These are phyloP conservation scores for Aristolochia fimbriata DNA, from an alignment of 164 flowering plant species.

Conservation along the genomic window DNA sequence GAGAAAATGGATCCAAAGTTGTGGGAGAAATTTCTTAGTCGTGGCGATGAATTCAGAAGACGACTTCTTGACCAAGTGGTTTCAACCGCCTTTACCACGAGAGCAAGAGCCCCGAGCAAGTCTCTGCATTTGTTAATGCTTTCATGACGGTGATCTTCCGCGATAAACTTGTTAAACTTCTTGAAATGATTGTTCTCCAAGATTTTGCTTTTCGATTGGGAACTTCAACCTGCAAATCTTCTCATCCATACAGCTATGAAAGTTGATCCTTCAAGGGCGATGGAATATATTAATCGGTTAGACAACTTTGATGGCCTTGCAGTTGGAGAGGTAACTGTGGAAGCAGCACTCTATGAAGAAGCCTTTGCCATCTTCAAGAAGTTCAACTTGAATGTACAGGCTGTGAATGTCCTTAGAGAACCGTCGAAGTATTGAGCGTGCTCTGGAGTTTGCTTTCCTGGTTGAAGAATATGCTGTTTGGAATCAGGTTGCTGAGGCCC, in stretches of 20 bases:
- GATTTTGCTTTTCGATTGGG: constrained; percentile 99
- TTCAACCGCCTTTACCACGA: constrained; percentile 98
- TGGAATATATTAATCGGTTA: too few species aligned
- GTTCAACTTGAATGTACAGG: constrained; percentile 95
- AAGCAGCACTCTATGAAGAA: constrained; percentile 90
- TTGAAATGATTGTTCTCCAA: constrained; percentile 97
- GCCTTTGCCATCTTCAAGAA: constrained; percentile 96
- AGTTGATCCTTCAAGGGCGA: too few species aligned
- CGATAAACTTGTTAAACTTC: constrained; percentile 94
- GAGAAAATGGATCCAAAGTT: too few species aligned
- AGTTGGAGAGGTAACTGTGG: too few species aligned
- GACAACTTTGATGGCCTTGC: too few species aligned
- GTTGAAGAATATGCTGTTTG: too few species aligned
- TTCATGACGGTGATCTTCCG: constrained; percentile 99
- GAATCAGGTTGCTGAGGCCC: too few species aligned
- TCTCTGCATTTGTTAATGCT: constrained; percentile 98
- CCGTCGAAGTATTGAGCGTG: constrained; percentile 75
- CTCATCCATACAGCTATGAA: too few species aligned
- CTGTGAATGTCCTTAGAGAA: constrained; percentile 97
- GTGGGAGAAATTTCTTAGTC: too few species aligned
- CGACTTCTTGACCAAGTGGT: constrained; percentile 99
- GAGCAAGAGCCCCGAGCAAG: constrained; percentile 99
- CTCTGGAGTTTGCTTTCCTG: constrained; percentile 99
- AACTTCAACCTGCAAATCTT: constrained; percentile 93
- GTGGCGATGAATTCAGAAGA: too few species aligned